Evolutionary conservation across 345 rosid genomes (phyloP).

Genomic region (Salix purpurea): DNA sequence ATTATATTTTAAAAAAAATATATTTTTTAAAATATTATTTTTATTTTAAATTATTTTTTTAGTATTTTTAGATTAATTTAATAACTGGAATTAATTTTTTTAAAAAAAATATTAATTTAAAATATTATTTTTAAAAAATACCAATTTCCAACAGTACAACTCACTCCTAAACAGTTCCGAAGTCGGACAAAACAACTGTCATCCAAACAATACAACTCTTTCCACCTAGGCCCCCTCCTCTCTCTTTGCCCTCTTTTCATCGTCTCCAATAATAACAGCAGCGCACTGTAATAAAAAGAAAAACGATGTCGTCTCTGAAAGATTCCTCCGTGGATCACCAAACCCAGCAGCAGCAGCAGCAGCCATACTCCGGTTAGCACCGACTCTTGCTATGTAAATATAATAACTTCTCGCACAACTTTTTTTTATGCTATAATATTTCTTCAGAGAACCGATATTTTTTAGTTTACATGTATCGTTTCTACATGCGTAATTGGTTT

Average conservation of each 20-base stretch:
- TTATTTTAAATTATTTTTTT: too few species aligned
- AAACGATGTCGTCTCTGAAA: constrained; percentile 6
- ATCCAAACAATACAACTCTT: neutral
- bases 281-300: neutral
- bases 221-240: neutral
- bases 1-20: too few species aligned
- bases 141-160: too few species aligned
- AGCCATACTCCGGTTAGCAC: neutral
- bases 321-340: neutral
- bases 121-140: too few species aligned
- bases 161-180: too few species aligned
- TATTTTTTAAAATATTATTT: too few species aligned
- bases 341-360: neutral
- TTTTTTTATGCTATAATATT: neutral
- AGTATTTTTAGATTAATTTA: too few species aligned
- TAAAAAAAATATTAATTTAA: too few species aligned
- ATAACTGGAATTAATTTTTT: too few species aligned
- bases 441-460: neutral
- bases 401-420: neutral
- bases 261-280: neutral
- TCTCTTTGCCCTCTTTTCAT: too few species aligned
- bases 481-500: neutral
- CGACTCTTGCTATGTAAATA: neutral
- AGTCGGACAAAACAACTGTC: neutral
- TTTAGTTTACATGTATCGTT: neutral